Percentiles rank a stretch among this genome's conserved stretches.
These are phyloP conservation scores for Pterocarpus santalinus DNA, from an alignment of 306 rosid species.

Conservation along the genomic window DNA sequence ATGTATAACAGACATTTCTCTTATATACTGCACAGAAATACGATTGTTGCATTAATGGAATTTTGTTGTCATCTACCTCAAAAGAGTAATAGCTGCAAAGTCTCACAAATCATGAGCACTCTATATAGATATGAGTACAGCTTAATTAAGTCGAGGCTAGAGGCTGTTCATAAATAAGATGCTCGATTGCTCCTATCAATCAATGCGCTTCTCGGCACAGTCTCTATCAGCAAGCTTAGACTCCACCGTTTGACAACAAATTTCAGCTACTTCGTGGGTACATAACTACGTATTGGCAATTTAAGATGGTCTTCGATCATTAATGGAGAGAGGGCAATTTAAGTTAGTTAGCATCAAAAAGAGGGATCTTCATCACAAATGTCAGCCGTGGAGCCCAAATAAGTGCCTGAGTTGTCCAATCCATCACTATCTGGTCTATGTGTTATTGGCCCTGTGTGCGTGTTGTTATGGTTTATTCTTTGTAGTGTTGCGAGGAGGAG, in stretches of 20 bases:
- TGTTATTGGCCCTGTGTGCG: constrained; percentile 14
- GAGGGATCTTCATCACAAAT: constrained; percentile 10
- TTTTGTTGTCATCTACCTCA: constrained; percentile 10
- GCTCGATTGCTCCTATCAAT: not conserved
- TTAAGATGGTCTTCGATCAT: constrained; percentile 14
- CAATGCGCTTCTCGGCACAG: constrained; percentile 20
- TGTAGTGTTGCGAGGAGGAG: not conserved
- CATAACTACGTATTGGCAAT: constrained; percentile 13
- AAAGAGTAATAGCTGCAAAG: not conserved
- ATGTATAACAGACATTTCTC: no score
- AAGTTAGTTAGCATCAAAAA: constrained; percentile 2
- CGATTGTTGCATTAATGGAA: not conserved
- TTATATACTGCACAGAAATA: not conserved
- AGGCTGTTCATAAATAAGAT: constrained; percentile 25
- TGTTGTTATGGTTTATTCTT: constrained; percentile 34
- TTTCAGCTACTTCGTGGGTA: constrained; percentile 45
- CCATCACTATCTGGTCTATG: constrained; percentile 44
- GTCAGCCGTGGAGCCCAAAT: constrained; percentile 46
- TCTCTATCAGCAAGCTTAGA: constrained; percentile 41
- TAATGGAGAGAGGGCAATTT: constrained; percentile 11
- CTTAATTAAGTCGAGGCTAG: constrained; percentile 4
- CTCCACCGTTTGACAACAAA: constrained; percentile 42
- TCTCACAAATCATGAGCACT: not conserved
- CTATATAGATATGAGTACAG: not conserved
- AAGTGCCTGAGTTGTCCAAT: constrained; percentile 42